Conservation (phyloP, 73 alveolate genomes). For the Tetrahymena elliotti region DNA sequence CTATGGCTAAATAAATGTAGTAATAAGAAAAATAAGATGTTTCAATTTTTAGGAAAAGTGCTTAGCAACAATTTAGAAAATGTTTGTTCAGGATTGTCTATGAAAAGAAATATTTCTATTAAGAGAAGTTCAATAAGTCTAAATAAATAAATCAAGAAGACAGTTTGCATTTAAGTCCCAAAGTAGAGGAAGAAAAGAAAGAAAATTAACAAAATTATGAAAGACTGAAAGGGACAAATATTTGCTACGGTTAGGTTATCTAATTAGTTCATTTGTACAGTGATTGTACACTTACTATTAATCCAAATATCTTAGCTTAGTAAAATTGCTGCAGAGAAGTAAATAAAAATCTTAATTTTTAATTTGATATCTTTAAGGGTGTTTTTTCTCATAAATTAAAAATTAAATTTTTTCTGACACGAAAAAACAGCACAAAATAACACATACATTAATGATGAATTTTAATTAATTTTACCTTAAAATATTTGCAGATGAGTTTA, state of each 20-base stretch:
- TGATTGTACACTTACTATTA: not conserved
- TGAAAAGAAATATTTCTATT: not conserved
- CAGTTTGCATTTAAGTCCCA: not conserved
- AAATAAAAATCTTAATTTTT: not conserved
- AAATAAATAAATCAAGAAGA: not conserved
- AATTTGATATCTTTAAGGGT: not conserved
- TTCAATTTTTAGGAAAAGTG: not conserved
- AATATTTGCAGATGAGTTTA: not conserved
- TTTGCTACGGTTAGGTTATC: not conserved
- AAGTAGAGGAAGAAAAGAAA: not conserved
- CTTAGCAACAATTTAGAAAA: not conserved
- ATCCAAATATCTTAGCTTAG: not conserved
- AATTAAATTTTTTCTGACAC: too few species aligned
- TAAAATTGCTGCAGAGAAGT: not conserved
- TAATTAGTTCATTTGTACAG: not conserved
- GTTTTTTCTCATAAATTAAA: too few species aligned
- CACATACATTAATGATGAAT: too few species aligned
- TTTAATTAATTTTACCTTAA: not conserved
- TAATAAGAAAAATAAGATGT: not conserved
- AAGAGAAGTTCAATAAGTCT: not conserved
- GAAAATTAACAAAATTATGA: not conserved
- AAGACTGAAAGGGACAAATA: not conserved
- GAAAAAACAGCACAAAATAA: too few species aligned
- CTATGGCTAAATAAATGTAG: not conserved
- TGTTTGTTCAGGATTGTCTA: not conserved